Base-by-base conservation (phyloP, 2,329 filamentous ascomycete species). In the Arthrobotrys sphaeroides region DNA sequence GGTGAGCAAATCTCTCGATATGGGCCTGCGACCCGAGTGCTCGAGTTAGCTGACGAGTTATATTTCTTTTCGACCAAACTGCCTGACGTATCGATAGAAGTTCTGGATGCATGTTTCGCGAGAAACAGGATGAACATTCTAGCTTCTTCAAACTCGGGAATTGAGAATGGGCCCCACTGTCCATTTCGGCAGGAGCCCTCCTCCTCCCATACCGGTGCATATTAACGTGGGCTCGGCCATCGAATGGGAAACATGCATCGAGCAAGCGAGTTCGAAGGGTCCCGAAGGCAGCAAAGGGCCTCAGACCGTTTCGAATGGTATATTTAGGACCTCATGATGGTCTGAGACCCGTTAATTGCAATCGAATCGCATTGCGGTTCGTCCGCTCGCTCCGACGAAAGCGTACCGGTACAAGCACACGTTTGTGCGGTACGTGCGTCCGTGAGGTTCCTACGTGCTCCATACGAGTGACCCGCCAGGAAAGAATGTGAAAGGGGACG, bases 151-250 rank as follows among this genome's bases (percentile, higher is more conserved):
- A 55, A 53, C 24, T 62, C 18, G 40, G 55, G 57, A 67, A 55
- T 60, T 51, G 70, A 59, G 24, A 49, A 42, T 59, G 31, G 38
- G 18, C 42, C n/a, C n/a, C 38, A 42, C 59, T 22, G 31, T 75
- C 57, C 22, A 38, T 75, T 75, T 75, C 57, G 72, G 72, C 64
- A 75, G 72, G 72, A 75, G 72, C n/a, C 13, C 43, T 31, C 62
- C 36, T 65, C 67, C 38, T 65, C 59, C 45, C 66, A 36, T 53
- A 22, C 28, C 10, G 16, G 42, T 16, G 40, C 40, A 62, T 26
- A 33, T 60, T 43, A 51, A 60, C 31, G n/a, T 38, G 43, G 51
- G 33, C 33, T 57, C 31, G 26, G 18, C 47, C 40, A 36, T 65
- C 51, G 36, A 57, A 74, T 53, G 45, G 57, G 45, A 20, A 45